Evolutionary conservation across 306 rosid species (phyloP).

Genomic region (Quercus suber): DNA sequence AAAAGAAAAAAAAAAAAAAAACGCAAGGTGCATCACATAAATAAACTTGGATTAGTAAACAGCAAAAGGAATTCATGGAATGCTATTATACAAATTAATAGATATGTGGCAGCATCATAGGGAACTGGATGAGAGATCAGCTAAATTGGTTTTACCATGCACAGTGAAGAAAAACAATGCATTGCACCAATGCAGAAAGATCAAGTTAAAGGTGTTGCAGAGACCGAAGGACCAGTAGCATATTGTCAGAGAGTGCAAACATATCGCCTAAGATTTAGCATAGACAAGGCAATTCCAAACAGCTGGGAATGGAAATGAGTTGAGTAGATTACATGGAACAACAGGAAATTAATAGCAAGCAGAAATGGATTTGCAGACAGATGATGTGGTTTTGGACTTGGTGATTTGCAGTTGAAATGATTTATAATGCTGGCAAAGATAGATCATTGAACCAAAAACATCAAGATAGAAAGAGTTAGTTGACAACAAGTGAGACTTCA

Average conservation of each 20-base stretch:
- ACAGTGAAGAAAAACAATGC: background rate
- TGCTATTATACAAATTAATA: background rate
- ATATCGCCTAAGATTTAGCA: background rate
- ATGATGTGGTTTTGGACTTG: too few relatives aligned
- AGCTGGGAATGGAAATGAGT: background rate
- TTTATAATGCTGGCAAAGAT: too few relatives aligned
- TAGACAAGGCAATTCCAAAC: background rate
- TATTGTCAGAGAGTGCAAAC: background rate
- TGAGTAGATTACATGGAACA: background rate
- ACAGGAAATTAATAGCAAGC: background rate
- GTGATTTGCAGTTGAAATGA: too few relatives aligned
- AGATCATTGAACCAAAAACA: background rate
- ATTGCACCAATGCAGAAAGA: background rate
- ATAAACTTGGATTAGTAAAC: background rate
- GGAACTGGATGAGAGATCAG: background rate
- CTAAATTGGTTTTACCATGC: background rate
- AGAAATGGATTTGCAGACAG: background rate
- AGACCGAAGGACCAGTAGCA: background rate
- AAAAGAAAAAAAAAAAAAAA: too few relatives aligned
- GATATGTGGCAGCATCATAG: background rate
- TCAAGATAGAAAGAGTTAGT: background rate
- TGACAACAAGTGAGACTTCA: background rate
- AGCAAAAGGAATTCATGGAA: background rate
- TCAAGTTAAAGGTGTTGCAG: background rate
- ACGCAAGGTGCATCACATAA: background rate